These are phyloP conservation scores for Rehmannia glutinosa DNA, from an alignment of 257 asterid species.

Conservation along the genomic window DNA sequence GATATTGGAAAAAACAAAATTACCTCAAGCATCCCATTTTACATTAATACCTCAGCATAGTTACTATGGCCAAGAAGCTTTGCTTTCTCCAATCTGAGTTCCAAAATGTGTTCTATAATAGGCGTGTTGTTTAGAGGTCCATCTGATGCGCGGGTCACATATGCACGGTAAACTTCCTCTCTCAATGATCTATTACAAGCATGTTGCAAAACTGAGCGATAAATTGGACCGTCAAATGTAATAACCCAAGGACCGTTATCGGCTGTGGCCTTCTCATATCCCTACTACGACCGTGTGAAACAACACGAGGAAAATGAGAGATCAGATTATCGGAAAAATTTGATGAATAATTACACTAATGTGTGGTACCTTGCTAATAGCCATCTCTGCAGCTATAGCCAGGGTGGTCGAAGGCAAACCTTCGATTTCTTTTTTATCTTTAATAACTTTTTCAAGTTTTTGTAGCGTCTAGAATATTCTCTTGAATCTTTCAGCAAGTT, in stretches of 20 bases:
- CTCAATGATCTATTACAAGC: constrained; percentile 61
- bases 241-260: constrained; percentile 77
- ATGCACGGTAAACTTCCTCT: constrained; percentile 75
- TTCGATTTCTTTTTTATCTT: constrained; percentile 51
- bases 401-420: constrained; percentile 69
- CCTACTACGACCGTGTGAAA: constrained; percentile 31
- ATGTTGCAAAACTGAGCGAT: constrained; percentile 61
- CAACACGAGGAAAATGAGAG: neutral
- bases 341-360: no score
- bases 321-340: neutral
- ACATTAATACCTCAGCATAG: constrained; percentile 63
- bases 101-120: constrained; percentile 56
- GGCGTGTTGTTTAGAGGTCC: constrained; percentile 68
- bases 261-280: constrained; percentile 67
- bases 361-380: constrained; percentile 56
- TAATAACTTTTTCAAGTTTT: constrained; percentile 61
- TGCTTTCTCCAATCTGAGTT: constrained; percentile 76
- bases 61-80: constrained; percentile 63
- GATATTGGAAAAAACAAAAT: neutral
- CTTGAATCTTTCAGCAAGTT: constrained; percentile 55
- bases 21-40: no score
- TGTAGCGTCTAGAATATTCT: constrained; percentile 70
- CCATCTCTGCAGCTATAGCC: constrained; percentile 64
- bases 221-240: constrained; percentile 69
- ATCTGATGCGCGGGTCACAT: constrained; percentile 68